Evolutionary conservation across 441 rosid species (phyloP).

Genomic region (Populus tomentosa): DNA sequence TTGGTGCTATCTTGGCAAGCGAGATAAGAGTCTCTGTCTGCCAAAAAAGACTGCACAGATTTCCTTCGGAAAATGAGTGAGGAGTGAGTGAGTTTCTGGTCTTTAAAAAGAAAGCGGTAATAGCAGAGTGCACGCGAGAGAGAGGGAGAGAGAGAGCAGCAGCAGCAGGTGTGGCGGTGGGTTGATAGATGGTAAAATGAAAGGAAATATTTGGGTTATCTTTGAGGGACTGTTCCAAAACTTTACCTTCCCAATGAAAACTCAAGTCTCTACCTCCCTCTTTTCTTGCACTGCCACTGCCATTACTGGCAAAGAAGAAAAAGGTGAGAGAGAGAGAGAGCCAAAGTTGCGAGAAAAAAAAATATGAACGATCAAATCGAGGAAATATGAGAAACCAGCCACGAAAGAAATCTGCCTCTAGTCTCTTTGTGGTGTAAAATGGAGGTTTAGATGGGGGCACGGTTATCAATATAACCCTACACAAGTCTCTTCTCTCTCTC

Average conservation of each 20-base stretch:
- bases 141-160: not conserved
- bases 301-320: conserved; percentile 54
- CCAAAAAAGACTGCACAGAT: conserved; percentile 37
- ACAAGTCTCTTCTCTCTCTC: not conserved
- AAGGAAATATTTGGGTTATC: not conserved
- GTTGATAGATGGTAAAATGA: not conserved
- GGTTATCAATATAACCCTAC: conserved; percentile 19
- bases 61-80: conserved; percentile 16
- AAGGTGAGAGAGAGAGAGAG: conserved; percentile 1
- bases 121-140: conserved; percentile 32
- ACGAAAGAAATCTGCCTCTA: not conserved
- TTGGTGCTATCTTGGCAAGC: conserved; percentile 38
- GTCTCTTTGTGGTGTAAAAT: not conserved
- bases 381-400: conserved; percentile 11
- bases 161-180: conserved; percentile 2
- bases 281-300: conserved; percentile 63
- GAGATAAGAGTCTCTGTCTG: conserved; percentile 15
- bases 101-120: not conserved
- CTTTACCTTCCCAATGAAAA: conserved; percentile 82
- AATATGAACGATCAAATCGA: conserved; percentile 58
- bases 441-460: conserved; percentile 28
- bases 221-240: conserved; percentile 26
- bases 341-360: conserved; percentile 12
- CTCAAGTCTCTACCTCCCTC: conserved; percentile 29
- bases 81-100: conserved; percentile 3